Conservation (phyloP, 148 eudicot species). For the Nyssa sinensis region DNA sequence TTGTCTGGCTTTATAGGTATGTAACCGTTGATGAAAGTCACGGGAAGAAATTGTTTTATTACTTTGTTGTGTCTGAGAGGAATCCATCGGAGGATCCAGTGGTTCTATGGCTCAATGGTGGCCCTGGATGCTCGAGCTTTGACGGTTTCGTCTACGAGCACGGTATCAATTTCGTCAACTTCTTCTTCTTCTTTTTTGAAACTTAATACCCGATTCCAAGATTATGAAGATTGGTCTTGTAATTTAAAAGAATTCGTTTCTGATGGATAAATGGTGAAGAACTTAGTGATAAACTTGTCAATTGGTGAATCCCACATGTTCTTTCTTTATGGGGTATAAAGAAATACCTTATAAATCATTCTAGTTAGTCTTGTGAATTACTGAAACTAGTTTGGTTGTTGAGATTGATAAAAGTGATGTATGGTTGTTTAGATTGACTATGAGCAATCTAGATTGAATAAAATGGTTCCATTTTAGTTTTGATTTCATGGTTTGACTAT, state of each 20-base stretch:
- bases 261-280: background rate
- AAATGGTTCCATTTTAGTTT: background rate
- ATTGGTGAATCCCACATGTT: background rate
- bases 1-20: constrained; percentile 45
- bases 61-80: constrained; percentile 50
- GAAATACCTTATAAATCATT: background rate
- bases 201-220: no score
- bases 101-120: constrained; percentile 65
- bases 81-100: constrained; percentile 48
- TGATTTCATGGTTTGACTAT: background rate
- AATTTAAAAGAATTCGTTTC: background rate
- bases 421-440: background rate
- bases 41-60: constrained; percentile 77
- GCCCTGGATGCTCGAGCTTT: constrained; percentile 67
- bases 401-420: background rate
- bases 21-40: constrained; percentile 71
- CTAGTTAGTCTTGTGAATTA: background rate
- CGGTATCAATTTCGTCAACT: constrained; percentile 33
- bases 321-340: background rate
- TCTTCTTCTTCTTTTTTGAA: background rate
- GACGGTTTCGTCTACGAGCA: constrained; percentile 80
- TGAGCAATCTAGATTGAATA: background rate
- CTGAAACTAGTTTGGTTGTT: background rate
- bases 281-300: background rate
- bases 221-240: background rate